Conservation (phyloP, 2,329 filamentous ascomycete species). For the Microascus cirrosus region DNA sequence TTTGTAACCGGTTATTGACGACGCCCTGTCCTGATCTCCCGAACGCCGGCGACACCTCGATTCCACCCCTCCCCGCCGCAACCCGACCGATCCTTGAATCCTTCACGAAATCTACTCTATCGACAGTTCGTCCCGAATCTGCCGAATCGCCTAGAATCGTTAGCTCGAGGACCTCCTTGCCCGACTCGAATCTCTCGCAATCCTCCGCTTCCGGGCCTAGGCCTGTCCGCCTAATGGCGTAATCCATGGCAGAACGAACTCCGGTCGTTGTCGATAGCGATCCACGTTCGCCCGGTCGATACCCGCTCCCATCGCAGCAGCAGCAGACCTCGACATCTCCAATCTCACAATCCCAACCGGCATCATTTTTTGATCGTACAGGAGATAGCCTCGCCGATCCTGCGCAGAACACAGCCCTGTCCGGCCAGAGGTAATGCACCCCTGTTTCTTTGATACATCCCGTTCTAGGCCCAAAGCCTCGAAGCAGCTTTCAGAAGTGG, state of each 20-base stretch:
- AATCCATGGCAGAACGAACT: conserved; percentile 59
- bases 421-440: not conserved
- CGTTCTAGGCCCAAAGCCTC: not conserved
- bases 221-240: conserved; percentile 48
- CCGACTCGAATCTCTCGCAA: not conserved
- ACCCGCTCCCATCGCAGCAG: conserved; percentile 2
- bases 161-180: not conserved
- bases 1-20: not conserved
- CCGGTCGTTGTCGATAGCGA: conserved; percentile 14
- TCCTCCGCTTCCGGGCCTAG: conserved; percentile 2
- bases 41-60: not conserved
- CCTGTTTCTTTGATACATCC: not conserved
- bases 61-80: not conserved
- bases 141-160: not conserved
- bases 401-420: not conserved
- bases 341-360: conserved; percentile 1
- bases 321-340: not conserved
- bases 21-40: not conserved
- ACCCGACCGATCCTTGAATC: not conserved
- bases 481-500: not conserved
- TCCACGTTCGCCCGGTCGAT: conserved; percentile 4
- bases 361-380: not conserved
- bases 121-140: not conserved
- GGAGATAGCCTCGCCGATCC: not conserved
- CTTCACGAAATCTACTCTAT: not conserved